phyloP scores from a whole-genome alignment of 768 basidiomycete genomes.

The Tubosaeta sp. region DNA sequence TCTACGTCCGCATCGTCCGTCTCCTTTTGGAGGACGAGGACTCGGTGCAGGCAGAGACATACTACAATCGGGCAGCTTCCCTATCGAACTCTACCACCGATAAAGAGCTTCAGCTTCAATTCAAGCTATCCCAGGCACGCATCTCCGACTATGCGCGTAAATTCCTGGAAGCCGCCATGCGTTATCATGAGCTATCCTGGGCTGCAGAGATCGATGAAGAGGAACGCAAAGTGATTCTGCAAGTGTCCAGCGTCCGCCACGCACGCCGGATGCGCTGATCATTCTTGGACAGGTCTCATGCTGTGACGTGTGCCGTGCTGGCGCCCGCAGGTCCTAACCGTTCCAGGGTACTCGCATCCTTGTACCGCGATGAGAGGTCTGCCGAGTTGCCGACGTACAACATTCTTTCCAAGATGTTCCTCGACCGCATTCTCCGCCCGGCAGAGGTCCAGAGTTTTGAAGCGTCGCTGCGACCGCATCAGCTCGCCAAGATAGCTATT shows the following conservation, averaged over 20 bases:
- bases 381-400: slow-evolving; percentile 74
- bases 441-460: slow-evolving; percentile 90
- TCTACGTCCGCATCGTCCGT: slow-evolving; percentile 93
- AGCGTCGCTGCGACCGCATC: slow-evolving; percentile 81
- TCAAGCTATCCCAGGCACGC: slow-evolving; percentile 91
- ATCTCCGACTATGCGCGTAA: slow-evolving; percentile 90
- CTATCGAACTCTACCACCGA: slow-evolving; percentile 78
- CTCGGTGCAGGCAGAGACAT: slow-evolving; percentile 95
- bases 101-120: slow-evolving; percentile 74
- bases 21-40: slow-evolving; percentile 95
- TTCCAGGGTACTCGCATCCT: slow-evolving; percentile 85
- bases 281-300: slow-evolving; percentile 57
- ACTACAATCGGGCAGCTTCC: slow-evolving; percentile 92
- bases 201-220: slow-evolving; percentile 90
- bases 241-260: slow-evolving; percentile 28
- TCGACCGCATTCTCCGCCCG: slow-evolving; percentile 92
- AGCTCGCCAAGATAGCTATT: slow-evolving; percentile 86
- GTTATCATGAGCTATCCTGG: slow-evolving; percentile 94
- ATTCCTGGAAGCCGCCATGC: slow-evolving; percentile 90
- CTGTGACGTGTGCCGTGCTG: slow-evolving; percentile 93
- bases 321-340: slow-evolving; percentile 97
- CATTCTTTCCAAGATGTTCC: slow-evolving; percentile 96
- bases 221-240: slow-evolving; percentile 90
- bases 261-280: slow-evolving; percentile 6
- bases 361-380: slow-evolving; percentile 92